Percentiles rank a stretch among this genome's conserved stretches.
These are phyloP conservation scores for Arthrinium puccinioides DNA, from an alignment of 2,329 filamentous ascomycete species.

Conservation along the genomic window DNA sequence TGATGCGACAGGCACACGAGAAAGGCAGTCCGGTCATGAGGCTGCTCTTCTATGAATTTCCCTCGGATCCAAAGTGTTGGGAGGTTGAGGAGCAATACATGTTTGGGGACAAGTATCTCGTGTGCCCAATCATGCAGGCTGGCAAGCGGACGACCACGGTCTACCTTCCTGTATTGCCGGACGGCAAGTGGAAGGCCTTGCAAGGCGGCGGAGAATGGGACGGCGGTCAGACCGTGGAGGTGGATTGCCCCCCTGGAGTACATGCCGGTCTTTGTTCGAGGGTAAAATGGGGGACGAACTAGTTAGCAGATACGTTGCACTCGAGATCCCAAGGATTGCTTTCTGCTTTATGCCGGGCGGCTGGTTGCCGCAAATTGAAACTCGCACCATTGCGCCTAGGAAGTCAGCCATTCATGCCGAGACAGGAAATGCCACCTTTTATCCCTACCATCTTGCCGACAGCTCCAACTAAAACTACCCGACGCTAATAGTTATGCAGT, in stretches of 20 bases:
- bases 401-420: too few relatives aligned
- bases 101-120: slow-evolving; percentile 53
- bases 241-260: slow-evolving; percentile 9
- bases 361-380: too few relatives aligned
- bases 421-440: too few relatives aligned
- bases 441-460: too few relatives aligned
- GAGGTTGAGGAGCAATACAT: slow-evolving; percentile 55
- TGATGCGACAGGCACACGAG: slow-evolving; percentile 55
- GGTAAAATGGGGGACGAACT: too few relatives aligned
- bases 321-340: too few relatives aligned
- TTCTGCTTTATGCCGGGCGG: too few relatives aligned
- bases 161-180: slow-evolving; percentile 38
- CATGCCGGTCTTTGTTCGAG: slow-evolving; percentile 10
- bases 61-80: slow-evolving; percentile 45
- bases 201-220: not conserved
- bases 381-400: too few relatives aligned
- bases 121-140: slow-evolving; percentile 46
- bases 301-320: too few relatives aligned
- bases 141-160: slow-evolving; percentile 28
- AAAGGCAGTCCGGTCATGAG: slow-evolving; percentile 55
- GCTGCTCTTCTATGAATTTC: slow-evolving; percentile 58
- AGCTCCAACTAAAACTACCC: too few relatives aligned
- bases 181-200: slow-evolving; percentile 12
- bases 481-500: too few relatives aligned
- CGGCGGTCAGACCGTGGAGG: slow-evolving; percentile 8